These are phyloP conservation scores for Dendrocalamus latiflorus DNA, from an alignment of 202 grass and related monocot genomes.

Conservation along the genomic window DNA sequence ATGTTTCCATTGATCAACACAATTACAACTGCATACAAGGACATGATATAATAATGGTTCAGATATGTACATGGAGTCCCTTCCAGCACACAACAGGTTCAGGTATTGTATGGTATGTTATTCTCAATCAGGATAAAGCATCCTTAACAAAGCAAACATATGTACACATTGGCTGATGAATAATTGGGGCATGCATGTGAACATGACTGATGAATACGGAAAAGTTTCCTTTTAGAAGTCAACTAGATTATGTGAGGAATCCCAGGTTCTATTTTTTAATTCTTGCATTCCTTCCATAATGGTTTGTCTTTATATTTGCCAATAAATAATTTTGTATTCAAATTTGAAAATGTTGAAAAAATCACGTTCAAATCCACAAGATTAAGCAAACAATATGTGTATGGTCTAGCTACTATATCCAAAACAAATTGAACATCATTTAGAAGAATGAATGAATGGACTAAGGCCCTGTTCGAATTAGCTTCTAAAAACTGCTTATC, in stretches of 20 bases:
- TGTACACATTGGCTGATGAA: neutral
- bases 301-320: neutral
- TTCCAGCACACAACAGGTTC: neutral
- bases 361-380: neutral
- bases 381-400: neutral
- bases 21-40: constrained; percentile 3
- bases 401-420: neutral
- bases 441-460: neutral
- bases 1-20: neutral
- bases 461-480: too few species aligned
- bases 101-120: neutral
- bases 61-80: neutral
- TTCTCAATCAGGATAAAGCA: neutral
- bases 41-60: neutral
- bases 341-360: neutral
- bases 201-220: neutral
- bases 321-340: neutral
- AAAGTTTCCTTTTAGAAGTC: neutral
- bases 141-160: too few species aligned
- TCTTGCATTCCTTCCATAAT: neutral
- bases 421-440: neutral
- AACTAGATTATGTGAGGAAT: neutral
- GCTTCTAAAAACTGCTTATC: too few species aligned
- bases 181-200: neutral
- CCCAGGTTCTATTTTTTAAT: neutral